These are phyloP conservation scores for Irpex sp. DNA, from an alignment of 1,284 basidiomycete species.

Conservation along the genomic window DNA sequence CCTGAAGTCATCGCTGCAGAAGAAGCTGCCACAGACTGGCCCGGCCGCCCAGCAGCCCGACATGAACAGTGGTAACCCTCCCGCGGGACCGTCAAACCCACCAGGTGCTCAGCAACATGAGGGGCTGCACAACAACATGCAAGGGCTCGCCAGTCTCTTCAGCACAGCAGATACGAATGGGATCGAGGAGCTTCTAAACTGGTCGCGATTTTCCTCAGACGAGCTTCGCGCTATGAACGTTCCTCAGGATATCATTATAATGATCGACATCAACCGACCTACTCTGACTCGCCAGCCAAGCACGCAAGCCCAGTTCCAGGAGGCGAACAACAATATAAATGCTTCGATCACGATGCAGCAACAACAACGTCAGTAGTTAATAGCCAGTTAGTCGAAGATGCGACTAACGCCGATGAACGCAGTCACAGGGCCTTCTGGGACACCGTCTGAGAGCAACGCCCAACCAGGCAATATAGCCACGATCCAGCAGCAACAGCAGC, in stretches of 20 bases:
- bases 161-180: constrained; percentile 21
- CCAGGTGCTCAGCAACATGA: neutral
- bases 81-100: neutral
- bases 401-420: no score
- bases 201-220: constrained; percentile 36
- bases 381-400: no score
- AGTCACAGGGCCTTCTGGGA: no score
- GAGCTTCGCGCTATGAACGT: constrained; percentile 53
- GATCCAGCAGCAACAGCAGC: constrained; percentile 5
- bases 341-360: neutral
- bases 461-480: neutral
- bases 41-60: neutral
- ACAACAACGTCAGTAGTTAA: no score
- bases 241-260: constrained; percentile 46
- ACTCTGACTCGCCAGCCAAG: constrained; percentile 35
- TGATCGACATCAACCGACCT: constrained; percentile 55
- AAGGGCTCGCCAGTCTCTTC: constrained; percentile 1
- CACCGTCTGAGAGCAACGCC: no score
- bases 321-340: constrained; percentile 9
- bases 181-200: constrained; percentile 40
- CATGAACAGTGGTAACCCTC: neutral
- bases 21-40: constrained; percentile 3
- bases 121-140: neutral
- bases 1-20: constrained; percentile 24
- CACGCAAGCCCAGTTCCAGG: constrained; percentile 41